Evolutionary conservation across 2,329 filamentous ascomycete species (phyloP).

Genomic region (Ilyonectria robusta): DNA sequence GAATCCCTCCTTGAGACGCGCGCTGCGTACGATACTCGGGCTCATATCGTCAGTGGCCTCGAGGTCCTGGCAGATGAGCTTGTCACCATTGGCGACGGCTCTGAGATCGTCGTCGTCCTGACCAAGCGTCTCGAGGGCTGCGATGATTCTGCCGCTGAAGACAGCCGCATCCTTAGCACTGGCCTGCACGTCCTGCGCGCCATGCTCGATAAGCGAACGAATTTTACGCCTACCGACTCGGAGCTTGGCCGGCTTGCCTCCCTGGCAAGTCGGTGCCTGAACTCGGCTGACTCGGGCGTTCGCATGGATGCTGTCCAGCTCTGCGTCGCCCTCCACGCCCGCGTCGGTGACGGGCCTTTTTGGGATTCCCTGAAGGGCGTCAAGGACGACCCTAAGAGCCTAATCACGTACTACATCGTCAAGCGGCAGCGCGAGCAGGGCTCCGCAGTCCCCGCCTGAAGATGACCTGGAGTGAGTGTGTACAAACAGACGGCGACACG

Average conservation of each 20-base stretch:
- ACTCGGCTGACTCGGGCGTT: slow-evolving; percentile 73
- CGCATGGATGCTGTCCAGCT: slow-evolving; percentile 84
- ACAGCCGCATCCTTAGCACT: slow-evolving; percentile 70
- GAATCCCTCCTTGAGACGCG: slow-evolving; percentile 77
- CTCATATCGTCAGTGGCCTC: slow-evolving; percentile 81
- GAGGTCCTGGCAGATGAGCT: slow-evolving; percentile 82
- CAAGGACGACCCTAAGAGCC: slow-evolving; percentile 80
- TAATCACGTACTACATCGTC: slow-evolving; percentile 87
- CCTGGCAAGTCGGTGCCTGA: slow-evolving; percentile 70
- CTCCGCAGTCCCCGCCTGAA: slow-evolving; percentile 28
- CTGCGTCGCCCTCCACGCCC: slow-evolving; percentile 79
- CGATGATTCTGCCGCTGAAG: slow-evolving; percentile 60
- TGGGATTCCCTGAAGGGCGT: slow-evolving; percentile 77
- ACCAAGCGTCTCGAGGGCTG: slow-evolving; percentile 61
- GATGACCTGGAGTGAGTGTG: background rate
- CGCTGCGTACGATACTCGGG: slow-evolving; percentile 75
- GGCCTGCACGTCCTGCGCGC: slow-evolving; percentile 74
- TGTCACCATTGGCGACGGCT: slow-evolving; percentile 73
- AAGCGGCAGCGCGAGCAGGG: slow-evolving; percentile 73
- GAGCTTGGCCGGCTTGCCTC: slow-evolving; percentile 67
- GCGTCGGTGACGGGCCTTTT: slow-evolving; percentile 73
- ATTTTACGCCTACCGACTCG: slow-evolving; percentile 64
- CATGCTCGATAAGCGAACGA: slow-evolving; percentile 66
- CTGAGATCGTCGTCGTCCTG: slow-evolving; percentile 71
- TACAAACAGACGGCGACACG: slow-evolving; percentile 8